Base-by-base conservation (phyloP, 2,329 filamentous ascomycete genomes). In the Xylaria sp. region DNA sequence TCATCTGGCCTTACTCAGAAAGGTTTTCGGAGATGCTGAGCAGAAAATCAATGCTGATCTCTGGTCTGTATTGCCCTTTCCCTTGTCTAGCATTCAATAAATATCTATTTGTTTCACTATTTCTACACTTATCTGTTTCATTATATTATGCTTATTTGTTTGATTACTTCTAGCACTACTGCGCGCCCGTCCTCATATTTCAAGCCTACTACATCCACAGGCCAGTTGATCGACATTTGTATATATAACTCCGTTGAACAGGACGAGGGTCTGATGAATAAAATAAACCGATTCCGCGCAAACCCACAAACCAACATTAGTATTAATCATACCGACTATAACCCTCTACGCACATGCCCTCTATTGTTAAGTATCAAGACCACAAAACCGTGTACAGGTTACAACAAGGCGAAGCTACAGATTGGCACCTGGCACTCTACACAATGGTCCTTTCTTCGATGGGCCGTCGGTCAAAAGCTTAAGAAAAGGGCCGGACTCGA, bases 391-490 rank as follows among this genome's bases (percentile, higher is more conserved):
- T 36, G 30, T 27, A 39, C 30, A 45, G 14, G 53, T 17, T 47
- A 53, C 48, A 51, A 62, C 17, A 42, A 30, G 34, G 60, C 60
- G 6, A 36, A 56, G 48, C 34, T 63, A 42, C 60, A 48, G 60
- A 63, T 63, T 54, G 60, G 60, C 21, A 24, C 56, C 60, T 63
- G 60, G 60, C 39, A 63, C 48, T 53, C 60, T 45, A 53, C 60
- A 36, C 60, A 63, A 56, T 63, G 60, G 60, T 39, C 60, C 21
- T 63, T 63, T 30, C 60, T 63, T 21, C 60, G 51, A 42, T 63
- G 60, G 60, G 60, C 48, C 27, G 60, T 63, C 24, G 36, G 47
- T 34, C 47, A 63, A 34, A 63, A 39, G 60, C 39, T 63, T 32
- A 51, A 54, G 53, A 9, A 53, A 62, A 36, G 21, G 21, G 54